Base-by-base conservation (phyloP, 163 green algal genomes). In the Picocystis sp. region DNA sequence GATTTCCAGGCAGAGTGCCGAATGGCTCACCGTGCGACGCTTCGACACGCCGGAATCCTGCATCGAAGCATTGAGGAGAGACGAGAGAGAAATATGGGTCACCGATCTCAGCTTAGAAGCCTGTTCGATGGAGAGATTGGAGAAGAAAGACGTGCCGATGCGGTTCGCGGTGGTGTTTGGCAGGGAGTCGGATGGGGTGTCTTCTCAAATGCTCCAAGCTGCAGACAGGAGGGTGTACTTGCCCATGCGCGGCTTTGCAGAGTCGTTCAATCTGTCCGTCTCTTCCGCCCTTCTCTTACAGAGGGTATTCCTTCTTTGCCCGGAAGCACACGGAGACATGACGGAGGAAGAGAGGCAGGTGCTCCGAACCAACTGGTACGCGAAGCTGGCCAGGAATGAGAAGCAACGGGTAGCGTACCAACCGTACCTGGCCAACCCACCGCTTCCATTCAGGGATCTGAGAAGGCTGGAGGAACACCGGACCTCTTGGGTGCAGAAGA, bases 221-320 rank as follows among this genome's bases (percentile, higher is more conserved):
- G 52, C 52, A 11, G 23, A 58, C 23, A 9, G 9, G 34, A 55
- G 52, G 38, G 19, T 58, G 38, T 58, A 58, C 25, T 34, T 58
- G 38, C 52, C 52, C 52, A 41, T 58, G 10, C 47, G 52, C 11
- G 52, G 52, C 9, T 58, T 52, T 15, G n/a, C 23, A 15, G 52
- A 58, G n/a, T 38, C 15, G 11, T 43, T 58, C 15, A 58, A 58
- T 34, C 34, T 58, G 10, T 59, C 46, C 15, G 52, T 58, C 15
- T 41, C 52, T 22, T 24, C 52, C 15, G 52, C 52, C 21, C 33
- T 58, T 1, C 9, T 61, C 10, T 21, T 58, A 10, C 52, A 58
- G 46, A 9, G 22, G 23, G 42, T 58, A 10, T 58, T 58, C 43
- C 12, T 3, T 5, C 9, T 60, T 22, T 57, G 43, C 5, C 34